Percentiles rank a stretch among this genome's conserved stretches.
Conservation (phyloP, 176 grass and related monocot species). For the Pontederia crassipes region DNA sequence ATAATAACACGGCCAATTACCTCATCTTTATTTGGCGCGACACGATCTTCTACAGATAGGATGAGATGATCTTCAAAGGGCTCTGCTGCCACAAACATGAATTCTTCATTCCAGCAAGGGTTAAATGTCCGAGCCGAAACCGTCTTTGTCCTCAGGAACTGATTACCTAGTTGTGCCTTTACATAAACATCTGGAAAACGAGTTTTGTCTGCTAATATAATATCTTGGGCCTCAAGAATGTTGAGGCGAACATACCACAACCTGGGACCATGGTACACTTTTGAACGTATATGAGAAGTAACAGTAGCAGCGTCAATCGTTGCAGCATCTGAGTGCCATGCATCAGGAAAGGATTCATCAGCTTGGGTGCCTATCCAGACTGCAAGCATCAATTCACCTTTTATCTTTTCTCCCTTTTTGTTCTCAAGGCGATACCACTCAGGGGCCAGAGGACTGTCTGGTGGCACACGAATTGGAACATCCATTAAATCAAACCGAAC, state of each 20-base stretch:
- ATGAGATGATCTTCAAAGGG: slow-evolving; percentile 13
- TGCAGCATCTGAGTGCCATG: slow-evolving; percentile 41
- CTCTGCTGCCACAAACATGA: slow-evolving; percentile 23
- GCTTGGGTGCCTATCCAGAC: slow-evolving; percentile 69
- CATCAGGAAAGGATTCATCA: slow-evolving; percentile 51
- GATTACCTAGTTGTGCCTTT: slow-evolving; percentile 6
- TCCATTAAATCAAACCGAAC: slow-evolving; percentile 5
- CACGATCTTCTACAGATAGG: not conserved
- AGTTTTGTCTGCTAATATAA: slow-evolving; percentile 25
- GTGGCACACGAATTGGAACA: slow-evolving; percentile 4
- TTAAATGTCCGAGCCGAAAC: not conserved
- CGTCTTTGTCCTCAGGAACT: not conserved
- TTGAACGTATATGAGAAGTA: slow-evolving; percentile 26
- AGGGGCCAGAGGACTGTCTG: slow-evolving; percentile 32
- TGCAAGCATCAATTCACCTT: slow-evolving; percentile 51
- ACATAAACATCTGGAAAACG: slow-evolving; percentile 6
- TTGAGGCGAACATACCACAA: slow-evolving; percentile 64
- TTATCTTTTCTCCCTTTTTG: slow-evolving; percentile 9
- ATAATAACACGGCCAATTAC: slow-evolving; percentile 8
- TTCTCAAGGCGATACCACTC: slow-evolving; percentile 51
- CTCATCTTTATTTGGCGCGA: not conserved
- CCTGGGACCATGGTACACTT: slow-evolving; percentile 54
- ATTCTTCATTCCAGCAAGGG: slow-evolving; percentile 16
- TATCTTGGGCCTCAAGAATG: slow-evolving; percentile 35
- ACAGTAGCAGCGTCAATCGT: slow-evolving; percentile 7